Percentiles rank a stretch among this genome's conserved stretches.
Evolutionary conservation across 768 basidiomycete genomes (phyloP).

Genomic region (Hirschioporus abietinus): DNA sequence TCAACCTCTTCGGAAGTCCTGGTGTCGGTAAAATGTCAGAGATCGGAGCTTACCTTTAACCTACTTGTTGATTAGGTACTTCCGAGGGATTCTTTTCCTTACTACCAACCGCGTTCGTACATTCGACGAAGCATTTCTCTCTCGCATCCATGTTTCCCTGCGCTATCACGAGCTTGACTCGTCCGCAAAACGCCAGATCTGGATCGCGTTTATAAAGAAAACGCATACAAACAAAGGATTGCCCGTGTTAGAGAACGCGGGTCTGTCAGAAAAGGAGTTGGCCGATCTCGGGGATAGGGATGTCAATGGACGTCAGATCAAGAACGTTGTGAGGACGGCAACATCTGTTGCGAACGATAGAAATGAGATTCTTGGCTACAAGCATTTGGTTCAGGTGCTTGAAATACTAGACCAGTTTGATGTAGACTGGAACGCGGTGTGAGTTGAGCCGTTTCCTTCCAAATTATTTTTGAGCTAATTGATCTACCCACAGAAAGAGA

Average conservation of each 20-base stretch:
- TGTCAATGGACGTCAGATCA: constrained; percentile 64
- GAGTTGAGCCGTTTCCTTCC: background rate
- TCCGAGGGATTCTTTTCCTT: constrained; percentile 34
- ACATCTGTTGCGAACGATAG: constrained; percentile 49
- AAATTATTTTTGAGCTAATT: background rate
- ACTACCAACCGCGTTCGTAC: constrained; percentile 39
- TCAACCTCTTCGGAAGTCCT: constrained; percentile 53
- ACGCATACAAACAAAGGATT: constrained; percentile 8
- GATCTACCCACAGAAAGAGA: background rate
- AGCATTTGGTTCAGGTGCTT: constrained; percentile 51
- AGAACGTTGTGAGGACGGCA: constrained; percentile 65
- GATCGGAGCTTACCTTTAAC: constrained; percentile 18
- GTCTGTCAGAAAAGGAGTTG: constrained; percentile 38
- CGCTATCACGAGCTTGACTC: constrained; percentile 27
- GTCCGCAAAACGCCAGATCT: constrained; percentile 20
- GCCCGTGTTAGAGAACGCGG: constrained; percentile 27
- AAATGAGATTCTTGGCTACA: constrained; percentile 38
- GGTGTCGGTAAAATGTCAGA: constrained; percentile 56
- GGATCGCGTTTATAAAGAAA: constrained; percentile 23
- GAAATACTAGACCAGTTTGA: constrained; percentile 58
- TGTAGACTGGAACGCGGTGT: background rate
- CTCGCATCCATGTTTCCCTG: constrained; percentile 48
- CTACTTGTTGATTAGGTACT: constrained; percentile 18
- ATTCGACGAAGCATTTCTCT: constrained; percentile 66
- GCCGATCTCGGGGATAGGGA: constrained; percentile 41